Conservation (phyloP, 2,329 filamentous ascomycete genomes). For the Calonectria multiphialidica region DNA sequence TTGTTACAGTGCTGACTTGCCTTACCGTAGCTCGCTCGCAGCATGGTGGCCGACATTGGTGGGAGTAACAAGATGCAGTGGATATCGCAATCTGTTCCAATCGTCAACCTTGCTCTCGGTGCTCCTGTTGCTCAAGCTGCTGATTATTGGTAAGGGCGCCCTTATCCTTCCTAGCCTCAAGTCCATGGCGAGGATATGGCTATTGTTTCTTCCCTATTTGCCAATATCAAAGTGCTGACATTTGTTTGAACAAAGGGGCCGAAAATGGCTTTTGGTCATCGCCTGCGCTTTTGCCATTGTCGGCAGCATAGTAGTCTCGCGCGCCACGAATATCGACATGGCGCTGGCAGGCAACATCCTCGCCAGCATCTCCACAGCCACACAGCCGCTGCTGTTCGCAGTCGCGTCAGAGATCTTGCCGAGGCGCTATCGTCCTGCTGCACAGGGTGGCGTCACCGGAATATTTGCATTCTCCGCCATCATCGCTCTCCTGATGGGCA, state of each 20-base stretch:
- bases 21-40: not conserved
- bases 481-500: not conserved
- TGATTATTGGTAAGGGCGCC: not conserved
- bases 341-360: not conserved
- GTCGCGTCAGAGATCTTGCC: not conserved
- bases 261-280: not conserved
- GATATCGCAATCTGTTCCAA: not conserved
- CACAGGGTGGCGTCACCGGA: not conserved
- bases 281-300: not conserved
- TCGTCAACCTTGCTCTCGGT: not conserved
- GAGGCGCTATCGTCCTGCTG: not conserved
- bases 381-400: not conserved
- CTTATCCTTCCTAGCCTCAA: too few relatives aligned
- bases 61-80: not conserved
- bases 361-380: not conserved
- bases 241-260: too few relatives aligned
- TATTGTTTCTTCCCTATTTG: too few relatives aligned
- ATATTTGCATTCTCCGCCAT: not conserved
- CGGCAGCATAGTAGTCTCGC: not conserved
- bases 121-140: not conserved
- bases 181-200: too few relatives aligned
- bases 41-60: not conserved
- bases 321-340: not conserved
- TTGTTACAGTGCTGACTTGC: too few relatives aligned
- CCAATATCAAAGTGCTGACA: too few relatives aligned